Evolutionary conservation across 768 basidiomycete species (phyloP), one percentile per base, ranked within the genome.

Genomic region (Suillus brevipes): DNA sequence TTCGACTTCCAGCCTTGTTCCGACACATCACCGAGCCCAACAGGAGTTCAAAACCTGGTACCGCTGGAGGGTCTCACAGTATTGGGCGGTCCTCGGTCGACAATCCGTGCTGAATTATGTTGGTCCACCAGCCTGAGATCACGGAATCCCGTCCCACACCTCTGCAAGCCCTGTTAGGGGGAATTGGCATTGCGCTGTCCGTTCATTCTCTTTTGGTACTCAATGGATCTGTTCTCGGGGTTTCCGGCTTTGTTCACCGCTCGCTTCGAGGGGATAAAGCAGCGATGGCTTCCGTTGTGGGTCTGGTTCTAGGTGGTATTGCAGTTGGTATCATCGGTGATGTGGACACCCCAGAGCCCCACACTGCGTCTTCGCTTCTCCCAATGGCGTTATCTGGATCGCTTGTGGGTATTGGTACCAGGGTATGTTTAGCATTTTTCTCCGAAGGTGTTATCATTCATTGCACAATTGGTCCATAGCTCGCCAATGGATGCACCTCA

Each of bases 401-500:
- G 23, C 77, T 88, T 25, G 85, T 85, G 23, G 88, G 88, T 13
- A 52, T 85, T 1, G 88, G 88, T 18, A 80, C 85, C 9, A 88
- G 84, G 80, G 86, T 86, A 53, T 69, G 58, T 67, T 16, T n/a
- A 58, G 16, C 52, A 60, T 18, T 28, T 55, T 6, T 59, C 23
- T 13, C 5, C 25, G 36, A 25, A 25, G 42, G 63, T 52, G 60
- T 36, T 45, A 56, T 60, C 28, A 58, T 37, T 60, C 53, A 16
- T 23, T 20, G 28, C 18, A 8, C 28, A 31, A 53, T 31, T 55
- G 38, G 43, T 55, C 25, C 49, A 25, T 63, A 87, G 87, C 71
- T 88, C 61, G 78, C 83, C 18, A 87, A 86, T 64, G 88, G 88
- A 28, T 89, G 88, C 71, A 88, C 88, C 13, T 89, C 87, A 20